phyloP scores from a whole-genome alignment of 2,329 filamentous ascomycete genomes.

The Magnaporthales sp. region DNA sequence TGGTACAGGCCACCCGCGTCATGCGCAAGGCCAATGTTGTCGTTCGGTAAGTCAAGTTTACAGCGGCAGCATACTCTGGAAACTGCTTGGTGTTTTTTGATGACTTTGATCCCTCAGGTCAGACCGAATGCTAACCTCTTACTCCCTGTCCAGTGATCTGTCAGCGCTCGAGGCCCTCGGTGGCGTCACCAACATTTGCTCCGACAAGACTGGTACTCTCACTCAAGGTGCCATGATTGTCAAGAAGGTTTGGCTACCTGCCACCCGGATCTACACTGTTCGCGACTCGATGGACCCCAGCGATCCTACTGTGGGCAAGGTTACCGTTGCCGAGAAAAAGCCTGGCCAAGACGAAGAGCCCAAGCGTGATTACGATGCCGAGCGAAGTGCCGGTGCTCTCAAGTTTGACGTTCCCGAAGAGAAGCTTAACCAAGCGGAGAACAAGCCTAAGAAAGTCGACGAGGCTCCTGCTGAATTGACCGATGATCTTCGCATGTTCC shows the following conservation, averaged over 20 bases:
- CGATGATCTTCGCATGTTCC: constrained; percentile 39
- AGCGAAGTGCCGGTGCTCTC: constrained; percentile 50
- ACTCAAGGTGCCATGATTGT: constrained; percentile 64
- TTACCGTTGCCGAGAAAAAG: constrained; percentile 32
- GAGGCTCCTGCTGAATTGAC: constrained; percentile 31
- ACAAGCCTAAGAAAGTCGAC: constrained; percentile 23
- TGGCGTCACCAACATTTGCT: constrained; percentile 65
- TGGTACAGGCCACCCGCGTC: constrained; percentile 56
- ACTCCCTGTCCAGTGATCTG: constrained; percentile 33
- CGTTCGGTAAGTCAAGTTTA: constrained; percentile 35
- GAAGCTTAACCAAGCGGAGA: constrained; percentile 33
- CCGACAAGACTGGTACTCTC: constrained; percentile 64
- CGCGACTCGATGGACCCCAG: constrained; percentile 50
- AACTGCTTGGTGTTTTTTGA: background rate
- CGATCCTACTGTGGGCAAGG: constrained; percentile 50
- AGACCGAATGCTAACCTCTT: constrained; percentile 4
- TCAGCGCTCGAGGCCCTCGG: constrained; percentile 61
- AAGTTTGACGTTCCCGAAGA: constrained; percentile 55
- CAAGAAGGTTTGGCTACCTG: constrained; percentile 56
- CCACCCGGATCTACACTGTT: constrained; percentile 48
- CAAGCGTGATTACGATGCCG: constrained; percentile 46
- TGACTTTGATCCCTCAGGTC: background rate
- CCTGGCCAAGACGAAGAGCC: constrained; percentile 21
- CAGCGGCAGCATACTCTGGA: background rate
- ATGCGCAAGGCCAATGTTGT: constrained; percentile 59